Evolutionary conservation across 2,329 filamentous ascomycete species (phyloP).

Genomic region (Penicillium sp.): DNA sequence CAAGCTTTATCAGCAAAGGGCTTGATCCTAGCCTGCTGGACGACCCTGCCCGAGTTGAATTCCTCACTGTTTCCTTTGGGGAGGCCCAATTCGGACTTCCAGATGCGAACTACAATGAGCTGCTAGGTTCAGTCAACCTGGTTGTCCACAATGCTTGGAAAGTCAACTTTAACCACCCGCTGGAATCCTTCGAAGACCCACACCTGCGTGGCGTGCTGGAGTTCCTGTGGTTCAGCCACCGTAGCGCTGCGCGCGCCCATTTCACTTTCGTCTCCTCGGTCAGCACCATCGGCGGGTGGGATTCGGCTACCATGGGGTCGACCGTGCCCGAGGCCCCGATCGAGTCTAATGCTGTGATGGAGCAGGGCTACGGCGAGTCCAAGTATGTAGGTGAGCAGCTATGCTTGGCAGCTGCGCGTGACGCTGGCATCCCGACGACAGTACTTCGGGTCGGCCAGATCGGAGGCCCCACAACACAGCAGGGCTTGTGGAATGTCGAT

Average conservation of each 20-base stretch:
- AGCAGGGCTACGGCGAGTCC: slow-evolving; percentile 31
- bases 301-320: not conserved
- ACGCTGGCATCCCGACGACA: slow-evolving; percentile 16
- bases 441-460: slow-evolving; percentile 38
- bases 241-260: slow-evolving; percentile 16
- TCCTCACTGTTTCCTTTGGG: not conserved
- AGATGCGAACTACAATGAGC: not conserved
- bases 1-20: not conserved
- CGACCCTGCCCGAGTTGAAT: not conserved
- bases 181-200: slow-evolving; percentile 50
- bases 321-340: slow-evolving; percentile 24
- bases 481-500: slow-evolving; percentile 55
- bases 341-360: slow-evolving; percentile 28
- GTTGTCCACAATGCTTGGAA: slow-evolving; percentile 65
- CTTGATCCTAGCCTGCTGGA: no score
- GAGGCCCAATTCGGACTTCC: not conserved
- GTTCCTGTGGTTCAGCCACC: slow-evolving; percentile 27
- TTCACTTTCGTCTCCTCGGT: slow-evolving; percentile 34
- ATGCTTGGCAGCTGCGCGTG: not conserved
- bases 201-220: slow-evolving; percentile 21
- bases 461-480: slow-evolving; percentile 29
- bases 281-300: slow-evolving; percentile 24
- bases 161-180: slow-evolving; percentile 60
- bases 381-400: slow-evolving; percentile 8
- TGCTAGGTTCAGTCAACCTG: not conserved